Base-by-base conservation (phyloP, 2,329 filamentous ascomycete species). In the Coniochaeta prunicola region DNA sequence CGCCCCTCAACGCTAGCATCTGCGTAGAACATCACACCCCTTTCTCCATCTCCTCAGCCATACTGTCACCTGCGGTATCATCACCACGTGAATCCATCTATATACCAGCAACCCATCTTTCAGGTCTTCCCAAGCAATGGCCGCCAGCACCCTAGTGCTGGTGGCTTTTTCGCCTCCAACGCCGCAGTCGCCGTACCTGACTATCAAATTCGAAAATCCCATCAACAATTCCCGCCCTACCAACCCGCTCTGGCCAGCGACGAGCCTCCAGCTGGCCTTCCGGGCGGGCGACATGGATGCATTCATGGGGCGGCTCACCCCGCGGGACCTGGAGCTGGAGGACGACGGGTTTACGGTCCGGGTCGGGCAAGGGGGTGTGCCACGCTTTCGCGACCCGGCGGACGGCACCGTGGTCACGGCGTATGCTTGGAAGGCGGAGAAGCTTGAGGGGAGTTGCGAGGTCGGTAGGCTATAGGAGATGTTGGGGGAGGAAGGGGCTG, bases 341-440 rank as follows among this genome's bases (percentile, higher is more conserved):
- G 42, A 48, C 15, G 24, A 48, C 21, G 42, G 42, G 42, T 26
- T 48, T 21, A 26, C 21, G 5, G 42, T 48, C 15, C 17, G 10
- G 21, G 42, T 48, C 10, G 24, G 21, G 19, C 21, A 48, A 21
- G 21, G 42, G 24, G 24, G 21, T 4, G 28, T 48, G 28, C 42
- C 42, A 7, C 19, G 24, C 19, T 48, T 48, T 19, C 5, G 4
- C 19, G 42, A 21, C 7, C 7, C 10, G 36, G 36, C 3, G 24
- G 42, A 48, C 2, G 58, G 59, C 1, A 57, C 60, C 19, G 36
- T 60, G n/a, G 61, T 62, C 24, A 60, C 21, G 58, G 57, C 61
- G 42, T 59, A 63, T 33, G 62, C 62, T 31, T 64, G 62, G 62
- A 61, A 60, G 57, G 62, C 61, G 34, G 59, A 63, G 53, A 59